phyloP scores from a whole-genome alignment of 306 rosid genomes.

The Inga laurina region DNA sequence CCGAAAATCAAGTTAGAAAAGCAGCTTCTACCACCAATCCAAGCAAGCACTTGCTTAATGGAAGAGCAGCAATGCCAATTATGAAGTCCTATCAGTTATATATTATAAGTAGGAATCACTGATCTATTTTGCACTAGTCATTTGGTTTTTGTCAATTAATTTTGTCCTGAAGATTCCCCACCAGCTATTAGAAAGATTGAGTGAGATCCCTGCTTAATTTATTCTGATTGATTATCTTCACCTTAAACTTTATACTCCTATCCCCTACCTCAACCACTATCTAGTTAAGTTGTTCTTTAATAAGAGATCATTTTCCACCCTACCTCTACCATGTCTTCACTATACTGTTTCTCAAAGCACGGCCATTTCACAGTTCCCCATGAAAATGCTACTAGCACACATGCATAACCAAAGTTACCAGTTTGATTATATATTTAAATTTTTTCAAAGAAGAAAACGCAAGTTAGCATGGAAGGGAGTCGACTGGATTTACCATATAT shows the following conservation, averaged over 20 bases:
- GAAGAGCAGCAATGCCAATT: background rate
- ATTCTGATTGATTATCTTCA: background rate
- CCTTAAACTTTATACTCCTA: background rate
- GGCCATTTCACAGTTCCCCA: constrained; percentile 13
- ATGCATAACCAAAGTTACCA: constrained; percentile 16
- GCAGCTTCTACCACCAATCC: too few relatives aligned
- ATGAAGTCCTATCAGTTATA: background rate
- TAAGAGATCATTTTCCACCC: background rate
- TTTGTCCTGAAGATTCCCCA: background rate
- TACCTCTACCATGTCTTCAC: background rate
- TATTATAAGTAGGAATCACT: background rate
- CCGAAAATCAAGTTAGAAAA: too few relatives aligned
- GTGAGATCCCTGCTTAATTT: background rate
- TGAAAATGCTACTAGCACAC: constrained; percentile 21
- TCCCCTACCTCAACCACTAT: background rate
- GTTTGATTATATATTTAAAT: background rate
- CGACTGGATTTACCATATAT: constrained; percentile 68
- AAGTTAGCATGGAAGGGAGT: constrained; percentile 20
- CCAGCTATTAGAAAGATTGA: background rate
- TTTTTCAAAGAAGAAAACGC: background rate
- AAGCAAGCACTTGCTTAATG: background rate
- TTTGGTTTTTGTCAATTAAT: background rate
- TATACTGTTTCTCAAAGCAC: background rate
- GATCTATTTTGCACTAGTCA: background rate
- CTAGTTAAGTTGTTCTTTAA: background rate